Evolutionary conservation across 1,284 basidiomycete species (phyloP).

Genomic region (Rhodotorula sp.): DNA sequence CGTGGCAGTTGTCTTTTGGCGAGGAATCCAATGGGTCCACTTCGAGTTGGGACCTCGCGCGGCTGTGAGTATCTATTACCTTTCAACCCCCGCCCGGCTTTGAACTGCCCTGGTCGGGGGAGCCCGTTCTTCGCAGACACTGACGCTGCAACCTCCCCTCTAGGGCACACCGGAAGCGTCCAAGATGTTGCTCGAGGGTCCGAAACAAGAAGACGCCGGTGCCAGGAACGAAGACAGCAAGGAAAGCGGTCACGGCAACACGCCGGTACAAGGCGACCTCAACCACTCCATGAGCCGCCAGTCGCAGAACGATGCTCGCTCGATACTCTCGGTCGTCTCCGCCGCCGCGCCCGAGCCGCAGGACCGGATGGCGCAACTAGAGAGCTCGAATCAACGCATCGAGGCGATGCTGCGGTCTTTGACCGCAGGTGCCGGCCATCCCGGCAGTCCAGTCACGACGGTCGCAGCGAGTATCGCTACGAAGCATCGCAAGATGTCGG

Average conservation of each 20-base stretch:
- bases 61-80: conserved; percentile 1
- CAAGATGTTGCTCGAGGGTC: conserved; percentile 19
- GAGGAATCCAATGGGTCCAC: conserved; percentile 9
- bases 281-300: background rate
- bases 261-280: background rate
- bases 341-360: background rate
- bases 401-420: conserved; percentile 10
- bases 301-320: background rate
- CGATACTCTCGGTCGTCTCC: conserved; percentile 2
- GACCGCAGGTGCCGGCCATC: background rate
- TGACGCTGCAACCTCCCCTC: no score
- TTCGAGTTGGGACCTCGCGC: conserved; percentile 10
- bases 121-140: no score
- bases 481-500: conserved; percentile 11
- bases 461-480: background rate
- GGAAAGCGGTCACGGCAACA: background rate
- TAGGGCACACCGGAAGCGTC: conserved; percentile 21
- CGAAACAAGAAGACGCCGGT: background rate
- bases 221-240: background rate
- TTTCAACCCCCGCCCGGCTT: no score
- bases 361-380: conserved; percentile 10
- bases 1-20: conserved; percentile 54
- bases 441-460: conserved; percentile 3
- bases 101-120: no score
- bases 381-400: conserved; percentile 12